Evolutionary conservation across 306 rosid genomes (phyloP).

Genomic region (Senna siamea): DNA sequence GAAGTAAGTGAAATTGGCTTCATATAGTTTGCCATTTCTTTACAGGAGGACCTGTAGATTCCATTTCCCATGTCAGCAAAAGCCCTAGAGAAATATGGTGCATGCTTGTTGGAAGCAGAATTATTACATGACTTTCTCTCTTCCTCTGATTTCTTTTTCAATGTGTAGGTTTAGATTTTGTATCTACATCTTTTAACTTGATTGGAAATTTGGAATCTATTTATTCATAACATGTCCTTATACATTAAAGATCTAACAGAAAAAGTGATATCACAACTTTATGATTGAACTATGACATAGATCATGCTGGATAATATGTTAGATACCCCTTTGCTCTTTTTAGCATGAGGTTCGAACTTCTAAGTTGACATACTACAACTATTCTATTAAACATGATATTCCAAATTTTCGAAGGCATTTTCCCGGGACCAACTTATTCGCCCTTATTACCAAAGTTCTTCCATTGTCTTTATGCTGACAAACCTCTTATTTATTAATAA

Average conservation of each 20-base stretch:
- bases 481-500: not conserved
- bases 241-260: not conserved
- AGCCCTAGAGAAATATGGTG: not conserved
- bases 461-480: not conserved
- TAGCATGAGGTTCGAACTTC: slow-evolving; percentile 1
- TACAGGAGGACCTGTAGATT: not conserved
- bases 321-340: not conserved
- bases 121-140: not conserved
- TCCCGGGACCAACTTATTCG: too few species aligned
- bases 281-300: not conserved
- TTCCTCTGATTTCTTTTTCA: not conserved
- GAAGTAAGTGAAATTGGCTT: slow-evolving; percentile 55
- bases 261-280: not conserved
- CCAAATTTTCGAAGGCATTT: not conserved
- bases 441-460: not conserved
- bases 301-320: not conserved
- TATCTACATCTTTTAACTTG: not conserved
- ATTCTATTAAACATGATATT: slow-evolving; percentile 7
- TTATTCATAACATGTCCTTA: not conserved
- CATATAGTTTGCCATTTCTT: slow-evolving; percentile 14
- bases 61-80: slow-evolving; percentile 5
- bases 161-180: not conserved
- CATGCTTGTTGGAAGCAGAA: slow-evolving; percentile 9
- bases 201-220: not conserved
- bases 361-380: not conserved